Percentiles rank a stretch among this genome's conserved stretches.
Evolutionary conservation across 768 basidiomycete species (phyloP).

Genomic region (Serpula lacrymans): DNA sequence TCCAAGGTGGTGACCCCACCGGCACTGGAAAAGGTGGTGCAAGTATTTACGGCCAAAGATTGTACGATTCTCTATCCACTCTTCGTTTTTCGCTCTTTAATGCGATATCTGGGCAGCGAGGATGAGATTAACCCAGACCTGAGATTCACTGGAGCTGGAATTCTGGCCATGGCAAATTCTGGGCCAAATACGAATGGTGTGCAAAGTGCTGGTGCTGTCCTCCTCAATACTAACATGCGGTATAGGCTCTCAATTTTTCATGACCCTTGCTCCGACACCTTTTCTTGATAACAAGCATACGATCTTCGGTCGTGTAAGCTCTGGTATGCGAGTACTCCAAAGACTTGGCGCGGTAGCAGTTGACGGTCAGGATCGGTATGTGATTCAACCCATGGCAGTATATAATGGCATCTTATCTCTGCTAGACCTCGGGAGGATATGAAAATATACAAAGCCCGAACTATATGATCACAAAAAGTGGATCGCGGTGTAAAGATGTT

Average conservation of each 20-base stretch:
- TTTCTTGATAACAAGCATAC: constrained; percentile 84
- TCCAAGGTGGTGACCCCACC: constrained; percentile 93
- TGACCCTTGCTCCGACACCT: constrained; percentile 80
- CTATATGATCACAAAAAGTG: constrained; percentile 4
- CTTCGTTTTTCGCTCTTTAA: too few species aligned
- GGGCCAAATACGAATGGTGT: constrained; percentile 88
- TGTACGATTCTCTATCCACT: constrained; percentile 44
- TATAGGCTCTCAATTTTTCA: constrained; percentile 92
- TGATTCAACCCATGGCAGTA: constrained; percentile 19
- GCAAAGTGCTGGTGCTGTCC: constrained; percentile 3
- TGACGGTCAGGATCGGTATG: constrained; percentile 83
- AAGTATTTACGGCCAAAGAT: constrained; percentile 86
- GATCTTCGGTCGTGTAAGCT: constrained; percentile 86
- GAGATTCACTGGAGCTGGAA: constrained; percentile 93
- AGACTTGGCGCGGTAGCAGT: constrained; percentile 87
- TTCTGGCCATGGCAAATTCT: constrained; percentile 96
- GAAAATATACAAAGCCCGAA: constrained; percentile 79
- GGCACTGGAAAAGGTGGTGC: constrained; percentile 92
- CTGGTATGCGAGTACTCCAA: constrained; percentile 91
- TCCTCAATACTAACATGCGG: constrained; percentile 4
- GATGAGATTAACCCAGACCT: constrained; percentile 91
- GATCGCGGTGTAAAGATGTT: neutral
- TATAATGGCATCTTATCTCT: neutral
- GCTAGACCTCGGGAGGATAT: constrained; percentile 66
- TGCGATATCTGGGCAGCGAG: constrained; percentile 46